Evolutionary conservation across 306 rosid species (phyloP), one percentile per base, ranked within the genome.

Genomic region (Begonia fuchsioides): DNA sequence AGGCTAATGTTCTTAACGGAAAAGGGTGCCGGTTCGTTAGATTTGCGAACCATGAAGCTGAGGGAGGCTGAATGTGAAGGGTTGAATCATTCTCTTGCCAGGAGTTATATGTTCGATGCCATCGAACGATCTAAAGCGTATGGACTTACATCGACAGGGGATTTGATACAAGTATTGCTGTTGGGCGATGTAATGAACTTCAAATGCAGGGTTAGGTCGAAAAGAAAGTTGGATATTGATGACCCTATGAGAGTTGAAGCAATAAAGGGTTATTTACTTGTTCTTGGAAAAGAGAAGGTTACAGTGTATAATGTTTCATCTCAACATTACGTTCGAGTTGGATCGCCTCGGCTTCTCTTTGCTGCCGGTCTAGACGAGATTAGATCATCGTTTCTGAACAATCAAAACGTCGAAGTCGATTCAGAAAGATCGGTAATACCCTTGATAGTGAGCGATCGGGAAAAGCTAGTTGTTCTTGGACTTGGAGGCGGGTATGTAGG

Each of bases 401-500:
- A 69, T 63, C 98, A 81, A 59, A 61, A 60, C 20, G 15, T 32
- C 14, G 65, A 63, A 59, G 49, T 43, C 13, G 75, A 73, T 14
- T 69, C 11, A 0, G 79, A 35, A 40, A 60, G 52, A 55, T 53
- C 47, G 9, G 66, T 38, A 17, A 57, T 68, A 45, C 96, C 98
- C 3, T 77, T 92, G 64, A 70, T 92, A 53, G 94, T 83, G 7
- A 82, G 87, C 20, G 94, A 92, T 58, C 87, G 72, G 0, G 98
- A 85, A 53, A 92, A 75, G 67, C 82, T 85, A 48, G 77, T 92
- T 50, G 74, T 92, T 50, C 70, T 92, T 44, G 93, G 98, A 18
- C 98, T 92, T 8, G 96, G 98, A 52, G 94, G 86, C 15, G 96
- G 98, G 12, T 92, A 79, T 20, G 81, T 92, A 9, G 98, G 96